phyloP scores from a whole-genome alignment of 2,329 filamentous ascomycete genomes.

The Fusarium caatingaense region DNA sequence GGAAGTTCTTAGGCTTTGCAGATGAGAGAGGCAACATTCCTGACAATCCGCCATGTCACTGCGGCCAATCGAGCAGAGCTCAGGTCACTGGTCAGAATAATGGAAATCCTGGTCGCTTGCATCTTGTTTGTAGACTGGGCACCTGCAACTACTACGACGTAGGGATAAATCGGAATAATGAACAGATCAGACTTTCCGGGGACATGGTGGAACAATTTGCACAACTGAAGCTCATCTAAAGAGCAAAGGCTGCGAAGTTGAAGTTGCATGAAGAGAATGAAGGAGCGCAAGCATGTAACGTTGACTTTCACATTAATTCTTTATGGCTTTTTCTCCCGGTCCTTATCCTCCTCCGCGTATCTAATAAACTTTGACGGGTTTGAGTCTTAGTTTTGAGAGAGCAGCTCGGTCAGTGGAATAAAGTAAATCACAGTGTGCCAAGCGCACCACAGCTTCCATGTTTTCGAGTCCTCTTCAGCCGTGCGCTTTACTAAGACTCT shows the following conservation, averaged over 20 bases:
- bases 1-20: not conserved
- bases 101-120: not conserved
- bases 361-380: fast-evolving
- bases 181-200: not conserved
- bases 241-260: too few species aligned
- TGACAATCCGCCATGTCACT: not conserved
- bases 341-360: too few species aligned
- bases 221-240: not conserved
- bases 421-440: not conserved
- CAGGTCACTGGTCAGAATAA: not conserved
- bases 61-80: not conserved
- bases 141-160: not conserved
- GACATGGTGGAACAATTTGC: not conserved
- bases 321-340: too few species aligned
- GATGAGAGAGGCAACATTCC: not conserved
- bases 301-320: too few species aligned
- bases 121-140: slow-evolving; percentile 1
- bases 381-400: not conserved
- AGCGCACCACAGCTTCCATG: not conserved
- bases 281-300: too few species aligned
- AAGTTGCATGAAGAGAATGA: too few species aligned
- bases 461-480: not conserved
- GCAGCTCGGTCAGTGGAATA: not conserved
- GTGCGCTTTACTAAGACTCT: not conserved
- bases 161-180: not conserved